Evolutionary conservation across 2,329 filamentous ascomycete genomes (phyloP).

Genomic region (Xylariaceae sp.): DNA sequence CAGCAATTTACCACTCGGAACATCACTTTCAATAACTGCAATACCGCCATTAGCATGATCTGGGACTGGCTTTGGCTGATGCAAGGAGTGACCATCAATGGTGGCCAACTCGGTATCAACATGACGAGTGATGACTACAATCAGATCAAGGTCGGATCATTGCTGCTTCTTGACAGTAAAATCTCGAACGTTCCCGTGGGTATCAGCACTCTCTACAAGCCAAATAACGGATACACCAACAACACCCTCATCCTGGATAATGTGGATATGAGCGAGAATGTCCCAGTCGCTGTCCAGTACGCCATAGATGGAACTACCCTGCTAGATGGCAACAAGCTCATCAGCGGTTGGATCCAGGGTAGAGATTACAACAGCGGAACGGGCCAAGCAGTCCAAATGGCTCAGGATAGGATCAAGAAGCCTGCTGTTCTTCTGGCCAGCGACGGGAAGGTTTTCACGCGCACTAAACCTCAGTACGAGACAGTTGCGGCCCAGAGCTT

Average conservation of each 20-base stretch:
- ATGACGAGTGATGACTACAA: constrained; percentile 61
- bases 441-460: constrained; percentile 68
- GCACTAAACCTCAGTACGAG: constrained; percentile 86
- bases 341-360: constrained; percentile 75
- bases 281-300: constrained; percentile 61
- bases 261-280: constrained; percentile 69
- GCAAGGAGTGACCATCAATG: constrained; percentile 69
- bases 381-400: constrained; percentile 54
- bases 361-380: constrained; percentile 56
- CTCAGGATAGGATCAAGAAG: constrained; percentile 53
- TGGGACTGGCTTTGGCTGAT: constrained; percentile 89
- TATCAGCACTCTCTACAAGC: constrained; percentile 68
- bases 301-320: constrained; percentile 52
- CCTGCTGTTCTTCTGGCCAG: constrained; percentile 57
- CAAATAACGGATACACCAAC: constrained; percentile 60
- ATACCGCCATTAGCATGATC: constrained; percentile 82
- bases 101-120: constrained; percentile 70
- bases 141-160: constrained; percentile 76
- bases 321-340: constrained; percentile 62
- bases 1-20: constrained; percentile 87
- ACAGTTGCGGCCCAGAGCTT: constrained; percentile 62
- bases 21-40: constrained; percentile 72
- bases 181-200: constrained; percentile 72
- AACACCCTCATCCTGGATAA: constrained; percentile 84
- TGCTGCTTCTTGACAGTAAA: constrained; percentile 75